phyloP scores from a whole-genome alignment of 164 flowering plant genomes.

The Magnolia changhungtana region DNA sequence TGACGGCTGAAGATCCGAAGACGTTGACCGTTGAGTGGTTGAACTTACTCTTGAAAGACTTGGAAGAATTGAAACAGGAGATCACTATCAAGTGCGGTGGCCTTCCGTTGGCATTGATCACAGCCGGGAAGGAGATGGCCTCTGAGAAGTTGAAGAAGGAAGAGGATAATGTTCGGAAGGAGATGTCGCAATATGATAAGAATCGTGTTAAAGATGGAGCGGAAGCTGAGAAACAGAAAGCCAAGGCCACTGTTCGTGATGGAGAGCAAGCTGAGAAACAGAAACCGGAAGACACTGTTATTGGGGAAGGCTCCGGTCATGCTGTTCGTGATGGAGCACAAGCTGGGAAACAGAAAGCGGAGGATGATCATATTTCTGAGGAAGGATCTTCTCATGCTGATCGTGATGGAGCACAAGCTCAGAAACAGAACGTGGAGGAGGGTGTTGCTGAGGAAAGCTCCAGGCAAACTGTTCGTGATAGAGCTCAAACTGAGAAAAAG shows the following conservation, averaged over 20 bases:
- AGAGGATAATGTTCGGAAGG: not conserved
- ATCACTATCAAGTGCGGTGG: constrained; percentile 5
- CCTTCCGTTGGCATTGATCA: constrained; percentile 6
- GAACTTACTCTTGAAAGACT: no score
- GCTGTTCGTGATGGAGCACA: not conserved
- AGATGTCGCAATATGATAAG: no score
- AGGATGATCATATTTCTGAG: no score
- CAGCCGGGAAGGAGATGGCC: not conserved
- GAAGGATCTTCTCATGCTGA: no score
- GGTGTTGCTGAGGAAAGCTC: not conserved
- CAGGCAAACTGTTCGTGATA: not conserved
- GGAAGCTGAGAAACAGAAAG: not conserved
- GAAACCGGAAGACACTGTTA: not conserved
- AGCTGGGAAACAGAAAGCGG: not conserved
- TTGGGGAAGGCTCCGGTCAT: no score
- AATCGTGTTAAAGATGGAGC: not conserved
- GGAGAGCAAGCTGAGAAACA: not conserved
- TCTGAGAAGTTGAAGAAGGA: not conserved
- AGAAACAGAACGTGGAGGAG: no score
- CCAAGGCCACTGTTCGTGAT: not conserved
- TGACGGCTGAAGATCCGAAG: not conserved
- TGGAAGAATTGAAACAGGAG: not conserved
- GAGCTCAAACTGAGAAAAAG: not conserved
- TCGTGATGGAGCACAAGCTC: no score
- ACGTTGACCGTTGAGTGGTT: not conserved